Evolutionary conservation across 2,329 filamentous ascomycete genomes (phyloP).

Genomic region (Apiospora marii): DNA sequence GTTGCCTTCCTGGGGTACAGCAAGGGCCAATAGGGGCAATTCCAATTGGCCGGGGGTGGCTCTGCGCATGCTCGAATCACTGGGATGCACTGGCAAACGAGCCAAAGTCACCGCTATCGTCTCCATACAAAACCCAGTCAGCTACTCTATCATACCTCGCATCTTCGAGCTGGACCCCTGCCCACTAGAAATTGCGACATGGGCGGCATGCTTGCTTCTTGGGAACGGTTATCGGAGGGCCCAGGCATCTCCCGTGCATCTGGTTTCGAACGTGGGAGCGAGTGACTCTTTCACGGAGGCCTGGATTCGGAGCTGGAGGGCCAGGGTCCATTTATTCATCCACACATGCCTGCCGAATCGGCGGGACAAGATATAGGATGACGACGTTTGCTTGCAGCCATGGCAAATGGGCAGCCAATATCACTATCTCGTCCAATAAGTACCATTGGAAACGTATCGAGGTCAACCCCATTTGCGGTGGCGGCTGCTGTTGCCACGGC

Average conservation of each 20-base stretch:
- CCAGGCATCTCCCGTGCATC: constrained; percentile 2
- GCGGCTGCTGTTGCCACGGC: neutral
- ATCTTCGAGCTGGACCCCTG: neutral
- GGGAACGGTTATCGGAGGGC: constrained; percentile 12
- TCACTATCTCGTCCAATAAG: neutral
- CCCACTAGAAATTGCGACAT: constrained; percentile 6
- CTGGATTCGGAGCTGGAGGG: constrained; percentile 8
- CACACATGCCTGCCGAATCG: constrained; percentile 6
- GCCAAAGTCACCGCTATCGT: constrained; percentile 15
- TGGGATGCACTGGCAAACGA: neutral
- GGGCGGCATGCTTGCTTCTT: neutral
- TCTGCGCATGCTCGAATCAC: neutral
- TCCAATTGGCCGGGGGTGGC: constrained; percentile 12
- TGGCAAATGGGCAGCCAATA: neutral
- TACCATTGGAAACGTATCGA: neutral
- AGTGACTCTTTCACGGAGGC: constrained; percentile 5
- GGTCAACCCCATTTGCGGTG: neutral
- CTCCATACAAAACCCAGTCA: constrained; percentile 6
- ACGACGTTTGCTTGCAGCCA: neutral
- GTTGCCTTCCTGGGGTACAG: constrained; percentile 15
- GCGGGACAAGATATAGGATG: constrained; percentile 1
- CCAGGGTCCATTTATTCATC: constrained; percentile 3
- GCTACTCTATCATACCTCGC: neutral
- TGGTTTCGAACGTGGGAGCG: neutral
- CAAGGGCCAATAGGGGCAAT: constrained; percentile 12